phyloP scores from a whole-genome alignment of 2,329 filamentous ascomycete species.

The Pleoardoris graminearum region DNA sequence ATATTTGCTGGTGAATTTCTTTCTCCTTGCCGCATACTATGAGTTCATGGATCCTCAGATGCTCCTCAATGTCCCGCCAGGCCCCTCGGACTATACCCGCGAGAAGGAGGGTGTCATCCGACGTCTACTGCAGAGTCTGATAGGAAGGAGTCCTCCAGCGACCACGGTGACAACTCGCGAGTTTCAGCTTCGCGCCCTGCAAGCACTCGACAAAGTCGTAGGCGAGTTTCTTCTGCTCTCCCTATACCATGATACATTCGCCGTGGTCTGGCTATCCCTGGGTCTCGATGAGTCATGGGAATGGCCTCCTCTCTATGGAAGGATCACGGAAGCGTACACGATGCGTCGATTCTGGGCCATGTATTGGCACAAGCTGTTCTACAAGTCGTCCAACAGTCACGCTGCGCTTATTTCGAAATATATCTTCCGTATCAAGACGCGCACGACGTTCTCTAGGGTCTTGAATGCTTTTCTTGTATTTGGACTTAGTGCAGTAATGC shows the following conservation, averaged over 20 bases:
- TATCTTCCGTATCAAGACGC: slow-evolving; percentile 2
- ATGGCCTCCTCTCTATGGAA: slow-evolving; percentile 13
- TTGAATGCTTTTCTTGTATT: slow-evolving; percentile 11
- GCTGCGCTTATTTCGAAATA: slow-evolving; percentile 6
- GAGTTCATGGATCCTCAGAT: slow-evolving; percentile 1
- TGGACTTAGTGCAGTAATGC: slow-evolving; percentile 8
- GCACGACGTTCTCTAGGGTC: not conserved
- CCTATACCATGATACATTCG: slow-evolving; percentile 10
- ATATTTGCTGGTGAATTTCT: slow-evolving; percentile 8
- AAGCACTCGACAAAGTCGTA: slow-evolving; percentile 4
- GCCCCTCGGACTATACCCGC: slow-evolving; percentile 1
- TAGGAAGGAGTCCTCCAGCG: not conserved
- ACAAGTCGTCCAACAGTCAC: slow-evolving; percentile 11
- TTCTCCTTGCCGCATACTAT: slow-evolving; percentile 3
- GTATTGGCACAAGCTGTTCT: slow-evolving; percentile 13
- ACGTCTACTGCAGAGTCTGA: not conserved
- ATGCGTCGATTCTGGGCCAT: slow-evolving; percentile 12
- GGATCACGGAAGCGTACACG: slow-evolving; percentile 1
- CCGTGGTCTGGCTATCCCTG: slow-evolving; percentile 7
- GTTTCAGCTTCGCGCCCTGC: slow-evolving; percentile 3
- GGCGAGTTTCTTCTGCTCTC: slow-evolving; percentile 8
- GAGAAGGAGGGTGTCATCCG: slow-evolving; percentile 10
- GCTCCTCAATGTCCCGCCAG: slow-evolving; percentile 1
- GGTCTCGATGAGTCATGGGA: slow-evolving; percentile 11
- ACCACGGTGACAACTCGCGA: slow-evolving; percentile 8